Conservation (phyloP, 768 basidiomycete species). For the Trametes cingulata region DNA sequence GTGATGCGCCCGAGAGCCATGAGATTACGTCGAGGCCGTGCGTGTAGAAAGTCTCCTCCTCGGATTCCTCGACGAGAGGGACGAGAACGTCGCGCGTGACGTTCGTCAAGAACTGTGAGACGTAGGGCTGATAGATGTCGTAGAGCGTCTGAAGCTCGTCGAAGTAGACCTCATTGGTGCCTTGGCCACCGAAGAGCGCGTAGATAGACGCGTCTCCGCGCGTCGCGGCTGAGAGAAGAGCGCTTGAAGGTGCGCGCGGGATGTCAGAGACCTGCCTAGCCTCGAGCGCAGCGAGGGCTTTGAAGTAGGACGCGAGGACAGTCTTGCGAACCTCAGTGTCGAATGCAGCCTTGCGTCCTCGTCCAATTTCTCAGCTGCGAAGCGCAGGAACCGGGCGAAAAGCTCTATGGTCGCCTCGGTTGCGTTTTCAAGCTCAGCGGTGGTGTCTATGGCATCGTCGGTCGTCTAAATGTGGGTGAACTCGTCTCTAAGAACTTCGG, state of each 20-base stretch:
- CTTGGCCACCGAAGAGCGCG: slow-evolving; percentile 97
- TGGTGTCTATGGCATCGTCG: slow-evolving; percentile 56
- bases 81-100: slow-evolving; percentile 67
- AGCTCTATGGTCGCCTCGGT: slow-evolving; percentile 75
- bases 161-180: slow-evolving; percentile 97
- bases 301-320: slow-evolving; percentile 79
- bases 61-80: slow-evolving; percentile 65
- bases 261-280: slow-evolving; percentile 53
- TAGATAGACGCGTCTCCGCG: slow-evolving; percentile 75
- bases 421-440: slow-evolving; percentile 51
- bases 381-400: slow-evolving; percentile 78
- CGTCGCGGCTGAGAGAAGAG: slow-evolving; percentile 64
- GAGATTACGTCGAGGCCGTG: slow-evolving; percentile 79
- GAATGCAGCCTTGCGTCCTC: slow-evolving; percentile 63
- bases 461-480: slow-evolving; percentile 68
- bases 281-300: slow-evolving; percentile 71
- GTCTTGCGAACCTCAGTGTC: slow-evolving; percentile 74
- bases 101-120: slow-evolving; percentile 65
- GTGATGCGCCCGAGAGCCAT: slow-evolving; percentile 74
- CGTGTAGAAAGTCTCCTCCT: slow-evolving; percentile 65
- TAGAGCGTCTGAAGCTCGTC: slow-evolving; percentile 92
- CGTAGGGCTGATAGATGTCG: slow-evolving; percentile 88
- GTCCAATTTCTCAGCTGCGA: slow-evolving; percentile 65
- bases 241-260: slow-evolving; percentile 61
- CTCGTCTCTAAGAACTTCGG: slow-evolving; percentile 89